Evolutionary conservation across 148 eudicot genomes (phyloP).

Genomic region (Rhododendron simsii): DNA sequence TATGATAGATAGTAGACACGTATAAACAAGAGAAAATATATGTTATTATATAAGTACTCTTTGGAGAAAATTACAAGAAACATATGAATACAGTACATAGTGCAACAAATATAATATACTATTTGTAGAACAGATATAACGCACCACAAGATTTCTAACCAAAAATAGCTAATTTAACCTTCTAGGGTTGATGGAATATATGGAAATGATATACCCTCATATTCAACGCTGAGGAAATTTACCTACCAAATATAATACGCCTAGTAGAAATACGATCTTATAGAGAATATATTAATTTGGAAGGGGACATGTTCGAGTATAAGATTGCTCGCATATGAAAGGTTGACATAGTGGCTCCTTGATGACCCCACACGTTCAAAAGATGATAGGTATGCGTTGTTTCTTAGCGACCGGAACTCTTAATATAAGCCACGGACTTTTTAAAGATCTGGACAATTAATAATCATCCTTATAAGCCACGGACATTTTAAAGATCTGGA

Average conservation of each 20-base stretch:
- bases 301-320: background rate
- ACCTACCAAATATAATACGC: background rate
- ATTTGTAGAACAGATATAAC: slow-evolving; percentile 1
- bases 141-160: background rate
- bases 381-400: background rate
- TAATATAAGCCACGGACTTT: background rate
- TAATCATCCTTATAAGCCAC: background rate
- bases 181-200: background rate
- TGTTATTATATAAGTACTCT: slow-evolving; percentile 30
- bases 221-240: background rate
- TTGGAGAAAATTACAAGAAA: slow-evolving; percentile 17
- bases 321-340: background rate
- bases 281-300: no score
- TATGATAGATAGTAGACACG: slow-evolving; percentile 65
- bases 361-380: background rate
- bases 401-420: background rate
- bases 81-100: slow-evolving; percentile 9
- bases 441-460: background rate
- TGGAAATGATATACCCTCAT: background rate
- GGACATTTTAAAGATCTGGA: background rate
- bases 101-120: background rate
- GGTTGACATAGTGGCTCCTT: background rate
- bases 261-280: background rate
- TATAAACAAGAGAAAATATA: slow-evolving; percentile 42
- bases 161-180: background rate